A percentile compares a stretch with the other conserved stretches of the same genome.
phyloP scores from a whole-genome alignment of 257 asterid genomes.

The Nicotiana otophora region DNA sequence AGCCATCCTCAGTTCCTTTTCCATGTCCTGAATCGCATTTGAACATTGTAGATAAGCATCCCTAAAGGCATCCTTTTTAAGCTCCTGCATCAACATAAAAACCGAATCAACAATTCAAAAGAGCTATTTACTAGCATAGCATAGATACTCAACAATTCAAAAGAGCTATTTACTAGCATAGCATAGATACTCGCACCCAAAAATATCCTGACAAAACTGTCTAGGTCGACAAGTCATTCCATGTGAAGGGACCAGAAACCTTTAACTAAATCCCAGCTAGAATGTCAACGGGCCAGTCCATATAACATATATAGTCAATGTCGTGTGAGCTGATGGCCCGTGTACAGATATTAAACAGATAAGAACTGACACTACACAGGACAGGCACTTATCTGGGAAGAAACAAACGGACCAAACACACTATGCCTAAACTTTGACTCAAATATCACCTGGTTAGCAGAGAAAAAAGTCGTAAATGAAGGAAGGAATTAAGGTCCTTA shows the following conservation, averaged over 20 bases:
- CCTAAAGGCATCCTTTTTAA: conserved; percentile 82
- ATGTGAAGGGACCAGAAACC: background rate
- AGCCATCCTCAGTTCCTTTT: conserved; percentile 76
- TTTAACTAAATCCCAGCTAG: background rate
- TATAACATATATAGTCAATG: background rate
- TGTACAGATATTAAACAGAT: background rate
- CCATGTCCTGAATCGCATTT: conserved; percentile 76
- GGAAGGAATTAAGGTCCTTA: background rate
- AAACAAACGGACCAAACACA: background rate
- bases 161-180: background rate
- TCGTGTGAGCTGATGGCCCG: background rate
- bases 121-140: background rate
- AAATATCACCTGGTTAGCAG: background rate
- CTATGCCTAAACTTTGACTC: background rate
- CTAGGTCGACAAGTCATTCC: background rate
- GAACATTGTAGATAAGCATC: conserved; percentile 81
- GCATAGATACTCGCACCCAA: background rate
- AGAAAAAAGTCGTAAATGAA: background rate
- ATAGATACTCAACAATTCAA: conserved; percentile 1
- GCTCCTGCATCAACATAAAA: conserved; percentile 53
- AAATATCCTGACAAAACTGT: background rate
- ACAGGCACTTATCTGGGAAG: background rate
- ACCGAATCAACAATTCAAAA: conserved; percentile 15
- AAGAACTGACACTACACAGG: background rate
- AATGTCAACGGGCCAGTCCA: background rate